phyloP scores from a whole-genome alignment of 139 green algal species.

The Coccomyxa sp. region DNA sequence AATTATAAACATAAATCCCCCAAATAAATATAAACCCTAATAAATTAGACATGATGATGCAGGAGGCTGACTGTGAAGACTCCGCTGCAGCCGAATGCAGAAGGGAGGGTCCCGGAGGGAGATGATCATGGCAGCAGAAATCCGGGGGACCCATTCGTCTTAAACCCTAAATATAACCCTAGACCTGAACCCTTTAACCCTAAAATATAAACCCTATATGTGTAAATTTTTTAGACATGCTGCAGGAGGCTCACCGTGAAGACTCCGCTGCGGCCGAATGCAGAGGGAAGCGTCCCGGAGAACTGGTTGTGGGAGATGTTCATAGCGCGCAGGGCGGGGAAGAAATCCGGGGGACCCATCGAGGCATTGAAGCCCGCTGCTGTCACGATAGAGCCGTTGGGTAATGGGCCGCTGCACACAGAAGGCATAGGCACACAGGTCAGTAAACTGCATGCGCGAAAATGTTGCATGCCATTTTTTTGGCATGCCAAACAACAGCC shows the following conservation, averaged over 20 bases:
- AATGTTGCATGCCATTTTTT: too few relatives aligned
- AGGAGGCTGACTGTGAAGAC: conserved; percentile 4
- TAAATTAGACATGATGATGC: too few relatives aligned
- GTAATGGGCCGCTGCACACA: neutral
- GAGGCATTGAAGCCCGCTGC: neutral
- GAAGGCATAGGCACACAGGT: neutral
- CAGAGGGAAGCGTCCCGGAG: neutral
- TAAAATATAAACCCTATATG: too few relatives aligned
- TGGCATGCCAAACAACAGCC: too few relatives aligned
- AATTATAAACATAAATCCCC: too few relatives aligned
- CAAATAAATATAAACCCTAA: too few relatives aligned
- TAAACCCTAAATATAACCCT: too few relatives aligned
- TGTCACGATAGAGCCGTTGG: neutral
- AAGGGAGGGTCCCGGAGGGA: conserved; percentile 7
- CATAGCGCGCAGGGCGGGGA: conserved; percentile 10
- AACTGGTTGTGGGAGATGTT: conserved; percentile 14
- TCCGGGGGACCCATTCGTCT: too few relatives aligned
- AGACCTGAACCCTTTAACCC: too few relatives aligned
- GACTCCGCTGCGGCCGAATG: neutral
- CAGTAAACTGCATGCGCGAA: too few relatives aligned
- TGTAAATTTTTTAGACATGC: too few relatives aligned
- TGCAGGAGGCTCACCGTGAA: conserved; percentile 3
- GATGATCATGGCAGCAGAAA: conserved; percentile 12
- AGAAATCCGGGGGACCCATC: neutral
- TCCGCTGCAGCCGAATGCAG: neutral